phyloP scores from a whole-genome alignment of 2,329 filamentous ascomycete genomes.

The Nemania sp. region DNA sequence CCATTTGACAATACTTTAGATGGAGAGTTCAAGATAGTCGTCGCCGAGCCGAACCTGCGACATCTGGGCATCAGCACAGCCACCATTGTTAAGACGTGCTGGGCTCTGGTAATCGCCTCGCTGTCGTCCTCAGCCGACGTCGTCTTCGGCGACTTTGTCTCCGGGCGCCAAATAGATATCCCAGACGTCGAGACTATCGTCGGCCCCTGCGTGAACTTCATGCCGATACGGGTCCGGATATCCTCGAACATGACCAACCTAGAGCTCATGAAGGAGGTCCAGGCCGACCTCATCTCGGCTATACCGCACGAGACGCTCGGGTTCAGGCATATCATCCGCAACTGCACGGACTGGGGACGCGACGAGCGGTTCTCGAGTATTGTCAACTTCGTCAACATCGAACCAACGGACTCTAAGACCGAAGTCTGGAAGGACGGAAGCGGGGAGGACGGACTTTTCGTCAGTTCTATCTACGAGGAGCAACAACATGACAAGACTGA shows the following conservation, averaged over 20 bases:
- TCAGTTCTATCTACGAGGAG: conserved; percentile 3
- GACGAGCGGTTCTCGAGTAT: conserved; percentile 6
- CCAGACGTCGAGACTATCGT: neutral
- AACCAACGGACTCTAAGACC: conserved; percentile 1
- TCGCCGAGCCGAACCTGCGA: conserved; percentile 4
- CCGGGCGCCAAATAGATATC: conserved; percentile 6
- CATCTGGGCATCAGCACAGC: conserved; percentile 3
- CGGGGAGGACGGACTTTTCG: neutral
- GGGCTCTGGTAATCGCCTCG: conserved; percentile 3
- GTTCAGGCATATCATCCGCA: conserved; percentile 3
- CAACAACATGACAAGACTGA: conserved; percentile 7
- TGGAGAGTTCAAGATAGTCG: neutral
- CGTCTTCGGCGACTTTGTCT: conserved; percentile 3
- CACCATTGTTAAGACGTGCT: conserved; percentile 2
- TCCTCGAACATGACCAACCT: conserved; percentile 4
- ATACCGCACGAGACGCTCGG: conserved; percentile 9
- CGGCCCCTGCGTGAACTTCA: conserved; percentile 9
- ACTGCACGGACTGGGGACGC: conserved; percentile 1
- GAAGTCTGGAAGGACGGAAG: conserved; percentile 2
- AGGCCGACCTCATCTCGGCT: conserved; percentile 3
- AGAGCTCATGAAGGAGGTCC: conserved; percentile 4
- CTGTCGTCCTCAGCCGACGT: conserved; percentile 1
- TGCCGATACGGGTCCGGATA: neutral
- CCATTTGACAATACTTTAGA: conserved; percentile 5
- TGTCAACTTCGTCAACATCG: conserved; percentile 8